These are phyloP conservation scores for Jamesozyma gamospora DNA, from an alignment of 805 yeast species.

Conservation along the genomic window DNA sequence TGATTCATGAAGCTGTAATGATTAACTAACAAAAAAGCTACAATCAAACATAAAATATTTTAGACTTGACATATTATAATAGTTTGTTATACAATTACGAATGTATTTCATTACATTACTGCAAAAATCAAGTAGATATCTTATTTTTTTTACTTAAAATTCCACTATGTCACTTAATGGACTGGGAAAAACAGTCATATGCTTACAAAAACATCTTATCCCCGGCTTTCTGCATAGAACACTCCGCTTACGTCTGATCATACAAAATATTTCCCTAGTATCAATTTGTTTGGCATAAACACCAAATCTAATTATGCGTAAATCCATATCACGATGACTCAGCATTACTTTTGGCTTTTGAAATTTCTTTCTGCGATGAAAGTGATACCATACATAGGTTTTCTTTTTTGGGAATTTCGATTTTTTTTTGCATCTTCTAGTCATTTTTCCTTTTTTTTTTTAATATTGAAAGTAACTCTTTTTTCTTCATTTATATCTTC, in stretches of 20 bases:
- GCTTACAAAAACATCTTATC: constrained; percentile 12
- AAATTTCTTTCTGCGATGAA: neutral
- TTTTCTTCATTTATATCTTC: neutral
- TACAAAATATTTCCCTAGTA: constrained; percentile 13
- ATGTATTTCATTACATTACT: too few relatives aligned
- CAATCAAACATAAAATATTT: too few relatives aligned
- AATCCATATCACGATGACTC: constrained; percentile 5
- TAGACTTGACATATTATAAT: too few relatives aligned
- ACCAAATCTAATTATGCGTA: constrained; percentile 14
- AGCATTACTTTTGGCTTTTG: constrained; percentile 1
- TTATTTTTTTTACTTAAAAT: too few relatives aligned
- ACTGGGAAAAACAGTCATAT: constrained; percentile 12
- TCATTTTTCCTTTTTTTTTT: neutral
- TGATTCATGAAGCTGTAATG: too few relatives aligned
- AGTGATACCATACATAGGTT: neutral
- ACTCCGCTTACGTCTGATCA: constrained; percentile 13
- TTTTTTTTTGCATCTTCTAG: neutral
- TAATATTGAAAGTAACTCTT: neutral
- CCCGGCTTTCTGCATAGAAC: constrained; percentile 10
- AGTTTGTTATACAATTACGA: too few relatives aligned
- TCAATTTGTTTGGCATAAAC: constrained; percentile 12
- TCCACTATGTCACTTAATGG: constrained; percentile 7
- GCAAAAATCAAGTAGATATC: too few relatives aligned
- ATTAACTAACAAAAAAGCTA: too few relatives aligned
- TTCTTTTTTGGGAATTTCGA: neutral